Base-by-base conservation (phyloP, 1,284 basidiomycete species). In the Irpex sp. region DNA sequence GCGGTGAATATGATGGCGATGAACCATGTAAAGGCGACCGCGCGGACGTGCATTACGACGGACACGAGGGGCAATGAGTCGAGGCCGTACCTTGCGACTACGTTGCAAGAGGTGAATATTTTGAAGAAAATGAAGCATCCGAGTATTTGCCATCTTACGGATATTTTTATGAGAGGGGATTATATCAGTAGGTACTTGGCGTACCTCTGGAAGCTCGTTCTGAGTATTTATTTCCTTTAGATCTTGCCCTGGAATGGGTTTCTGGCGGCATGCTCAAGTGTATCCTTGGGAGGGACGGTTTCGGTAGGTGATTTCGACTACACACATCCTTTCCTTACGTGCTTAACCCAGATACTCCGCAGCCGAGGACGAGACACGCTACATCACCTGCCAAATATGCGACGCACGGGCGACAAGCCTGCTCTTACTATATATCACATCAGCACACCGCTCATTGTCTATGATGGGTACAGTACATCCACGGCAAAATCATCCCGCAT, bases 231-330 rank as follows among this genome's bases (percentile, higher is more conserved):
- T 31, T 38, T 63, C 49, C 21, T 19, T 9, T n/a, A 92, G 91
- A 88, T 72, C 79, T 94, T 37, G 89, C 94, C 0, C 77, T 94
- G 62, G 92, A 94, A 75, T 87, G 87, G 65, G 82, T 97, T 3
- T 85, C 90, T 37, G 96, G 96, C 15, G 95, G 94, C 0, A 94
- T 98, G n/a, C 79, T 97, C 15, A 91, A 94, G 67, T 87, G 86
- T 69, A 94, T 96, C 66, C 72, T 93, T 56, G 78, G 74, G 13
- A 71, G 76, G 4, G 74, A 76, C 2, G 89, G 90, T 2, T 70
- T 94, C 1, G 66, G 90, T 92, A 70, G 74, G 87, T 81, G 8
- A 34, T 51, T 9, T 40, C 36, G 54, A n/a, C n/a, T n/a, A n/a
- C 26, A 58, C 51, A 13, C 54, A 63, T 51, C 11, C 44, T 65